Evolutionary conservation across 768 basidiomycete genomes (phyloP).

Genomic region (Podaxis pistillaris): DNA sequence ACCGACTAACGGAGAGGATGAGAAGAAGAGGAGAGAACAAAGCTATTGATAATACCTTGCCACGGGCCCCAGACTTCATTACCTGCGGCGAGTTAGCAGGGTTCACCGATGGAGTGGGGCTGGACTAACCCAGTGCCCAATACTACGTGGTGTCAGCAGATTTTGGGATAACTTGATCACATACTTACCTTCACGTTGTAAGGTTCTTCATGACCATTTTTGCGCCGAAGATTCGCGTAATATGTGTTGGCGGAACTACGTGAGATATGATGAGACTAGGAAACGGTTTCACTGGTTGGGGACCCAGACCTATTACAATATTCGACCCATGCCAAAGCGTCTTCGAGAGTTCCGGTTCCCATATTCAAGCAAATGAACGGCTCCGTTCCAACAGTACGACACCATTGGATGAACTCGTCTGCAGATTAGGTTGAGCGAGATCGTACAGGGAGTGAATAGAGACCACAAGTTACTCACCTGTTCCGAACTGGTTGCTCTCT

Average conservation of each 20-base stretch:
- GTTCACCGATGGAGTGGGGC: not conserved
- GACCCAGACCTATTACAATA: conserved; percentile 52
- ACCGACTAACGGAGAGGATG: conserved; percentile 36
- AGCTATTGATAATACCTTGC: conserved; percentile 33
- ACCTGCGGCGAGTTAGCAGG: conserved; percentile 31
- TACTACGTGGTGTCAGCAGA: conserved; percentile 21
- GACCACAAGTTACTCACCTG: conserved; percentile 28
- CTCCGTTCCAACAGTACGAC: conserved; percentile 46
- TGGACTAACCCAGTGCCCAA: conserved; percentile 31
- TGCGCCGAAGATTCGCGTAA: conserved; percentile 58
- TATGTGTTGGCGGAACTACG: conserved; percentile 39
- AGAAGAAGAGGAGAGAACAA: not conserved
- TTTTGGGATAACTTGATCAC: not conserved
- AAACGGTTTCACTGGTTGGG: not conserved
- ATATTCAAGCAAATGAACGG: conserved; percentile 63
- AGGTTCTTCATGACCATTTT: conserved; percentile 55
- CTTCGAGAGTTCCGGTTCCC: conserved; percentile 62
- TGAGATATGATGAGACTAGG: not conserved
- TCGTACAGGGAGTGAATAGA: not conserved
- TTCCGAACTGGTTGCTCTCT: conserved; percentile 63
- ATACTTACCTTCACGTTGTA: conserved; percentile 42
- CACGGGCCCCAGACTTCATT: conserved; percentile 60
- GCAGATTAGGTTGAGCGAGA: not conserved
- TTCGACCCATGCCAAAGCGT: conserved; percentile 59
- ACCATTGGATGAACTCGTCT: conserved; percentile 58